Evolutionary conservation across 1,284 basidiomycete genomes (phyloP).

Genomic region (Pseudozyma sp.): DNA sequence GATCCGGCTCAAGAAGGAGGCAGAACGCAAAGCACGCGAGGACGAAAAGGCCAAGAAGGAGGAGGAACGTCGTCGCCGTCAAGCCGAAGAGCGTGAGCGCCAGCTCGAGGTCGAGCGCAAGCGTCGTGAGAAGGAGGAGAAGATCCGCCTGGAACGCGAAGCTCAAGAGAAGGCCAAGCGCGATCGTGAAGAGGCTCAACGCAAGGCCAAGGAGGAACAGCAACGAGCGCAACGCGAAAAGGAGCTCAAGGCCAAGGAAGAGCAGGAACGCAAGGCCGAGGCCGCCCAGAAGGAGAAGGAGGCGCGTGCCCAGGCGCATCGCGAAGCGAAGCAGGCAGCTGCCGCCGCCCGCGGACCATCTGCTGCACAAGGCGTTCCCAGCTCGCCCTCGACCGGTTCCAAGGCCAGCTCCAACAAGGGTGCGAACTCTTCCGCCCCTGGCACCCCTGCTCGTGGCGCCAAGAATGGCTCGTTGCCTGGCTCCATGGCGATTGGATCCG

Average conservation of each 20-base stretch:
- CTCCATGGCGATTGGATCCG: conserved; percentile 23
- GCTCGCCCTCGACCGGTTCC: conserved; percentile 26
- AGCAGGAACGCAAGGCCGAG: conserved; percentile 48
- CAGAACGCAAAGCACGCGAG: conserved; percentile 71
- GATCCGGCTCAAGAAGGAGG: conserved; percentile 74
- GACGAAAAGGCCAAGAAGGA: conserved; percentile 72
- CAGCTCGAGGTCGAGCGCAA: conserved; percentile 73
- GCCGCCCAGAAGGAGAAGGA: conserved; percentile 50
- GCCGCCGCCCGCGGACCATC: conserved; percentile 18
- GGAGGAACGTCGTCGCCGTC: conserved; percentile 74
- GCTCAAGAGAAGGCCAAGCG: conserved; percentile 68
- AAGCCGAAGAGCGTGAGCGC: conserved; percentile 71
- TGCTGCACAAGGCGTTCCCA: conserved; percentile 12
- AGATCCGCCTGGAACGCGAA: conserved; percentile 73
- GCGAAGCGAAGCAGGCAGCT: conserved; percentile 71
- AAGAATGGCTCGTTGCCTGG: conserved; percentile 38
- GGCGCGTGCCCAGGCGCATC: conserved; percentile 67
- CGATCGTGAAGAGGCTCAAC: conserved; percentile 68
- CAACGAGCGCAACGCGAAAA: conserved; percentile 73
- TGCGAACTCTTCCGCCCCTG: conserved; percentile 13
- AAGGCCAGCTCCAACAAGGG: conserved; percentile 24
- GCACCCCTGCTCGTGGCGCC: conserved; percentile 29
- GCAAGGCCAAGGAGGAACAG: conserved; percentile 66
- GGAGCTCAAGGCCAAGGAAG: conserved; percentile 45
- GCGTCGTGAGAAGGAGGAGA: conserved; percentile 78